A percentile compares a stretch with the other conserved stretches of the same genome.
These are phyloP conservation scores for Lasiosphaeris hirsuta DNA, from an alignment of 495 filamentous ascomycete genomes.

Conservation along the genomic window DNA sequence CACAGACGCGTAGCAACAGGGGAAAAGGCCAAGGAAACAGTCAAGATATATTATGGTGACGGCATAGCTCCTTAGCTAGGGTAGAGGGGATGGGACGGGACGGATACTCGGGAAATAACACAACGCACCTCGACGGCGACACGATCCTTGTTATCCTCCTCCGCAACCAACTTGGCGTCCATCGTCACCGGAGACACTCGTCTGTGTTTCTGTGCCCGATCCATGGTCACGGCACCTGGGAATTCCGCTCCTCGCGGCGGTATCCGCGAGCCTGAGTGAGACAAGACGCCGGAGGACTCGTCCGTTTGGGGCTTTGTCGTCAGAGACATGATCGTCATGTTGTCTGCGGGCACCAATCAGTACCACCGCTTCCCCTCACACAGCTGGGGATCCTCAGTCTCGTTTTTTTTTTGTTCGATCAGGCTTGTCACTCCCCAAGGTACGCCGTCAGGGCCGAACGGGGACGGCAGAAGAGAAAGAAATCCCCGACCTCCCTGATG, in stretches of 20 bases:
- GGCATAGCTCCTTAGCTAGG: not conserved
- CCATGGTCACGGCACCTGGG: not conserved
- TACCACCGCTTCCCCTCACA: not conserved
- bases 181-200: no score
- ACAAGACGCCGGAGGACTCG: not conserved
- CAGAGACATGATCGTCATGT: slow-evolving; percentile 6
- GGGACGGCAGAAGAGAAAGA: no score
- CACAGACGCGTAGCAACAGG: not conserved
- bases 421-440: not conserved
- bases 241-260: no score
- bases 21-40: not conserved
- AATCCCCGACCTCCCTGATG: no score
- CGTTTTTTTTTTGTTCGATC: no score
- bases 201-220: not conserved
- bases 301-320: not conserved
- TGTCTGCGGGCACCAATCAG: slow-evolving; percentile 21
- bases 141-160: no score
- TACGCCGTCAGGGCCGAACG: not conserved
- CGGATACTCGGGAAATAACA: no score
- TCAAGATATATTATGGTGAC: not conserved
- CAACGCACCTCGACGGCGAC: no score
- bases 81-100: no score
- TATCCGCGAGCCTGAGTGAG: no score
- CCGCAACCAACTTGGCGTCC: no score
- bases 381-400: not conserved